phyloP scores from a whole-genome alignment of 208 protist genomes.

The Porcisia hertigi region DNA sequence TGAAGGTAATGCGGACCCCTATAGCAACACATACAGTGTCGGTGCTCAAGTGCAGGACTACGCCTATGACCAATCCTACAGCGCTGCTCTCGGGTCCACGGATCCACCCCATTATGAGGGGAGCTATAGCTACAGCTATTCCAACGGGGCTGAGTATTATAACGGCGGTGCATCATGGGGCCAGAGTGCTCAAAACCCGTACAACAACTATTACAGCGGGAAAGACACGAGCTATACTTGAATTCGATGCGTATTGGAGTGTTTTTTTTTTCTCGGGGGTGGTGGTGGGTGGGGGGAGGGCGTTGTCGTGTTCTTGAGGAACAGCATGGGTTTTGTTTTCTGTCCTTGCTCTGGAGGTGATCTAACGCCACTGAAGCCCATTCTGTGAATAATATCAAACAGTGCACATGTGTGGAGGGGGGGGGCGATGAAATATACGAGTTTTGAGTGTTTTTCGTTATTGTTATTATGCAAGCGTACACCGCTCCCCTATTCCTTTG shows the following conservation, averaged over 20 bases:
- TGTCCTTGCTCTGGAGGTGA: too few relatives aligned
- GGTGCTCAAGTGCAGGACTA: constrained; percentile 5
- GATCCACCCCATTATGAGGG: background rate
- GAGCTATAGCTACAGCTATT: background rate
- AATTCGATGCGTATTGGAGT: background rate
- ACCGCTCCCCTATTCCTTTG: too few relatives aligned
- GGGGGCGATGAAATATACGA: too few relatives aligned
- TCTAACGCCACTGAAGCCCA: too few relatives aligned
- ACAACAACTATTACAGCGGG: constrained; percentile 8
- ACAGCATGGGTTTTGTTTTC: too few relatives aligned
- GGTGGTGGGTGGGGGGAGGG: too few relatives aligned
- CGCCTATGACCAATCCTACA: constrained; percentile 11
- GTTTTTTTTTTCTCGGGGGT: background rate
- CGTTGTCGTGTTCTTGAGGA: too few relatives aligned
- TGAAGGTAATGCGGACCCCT: background rate
- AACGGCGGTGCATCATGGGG: background rate
- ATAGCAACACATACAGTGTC: background rate
- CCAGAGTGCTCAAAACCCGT: background rate
- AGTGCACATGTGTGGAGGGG: too few relatives aligned
- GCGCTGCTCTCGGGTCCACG: background rate
- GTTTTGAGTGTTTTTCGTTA: too few relatives aligned
- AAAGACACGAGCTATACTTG: background rate
- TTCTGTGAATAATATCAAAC: too few relatives aligned
- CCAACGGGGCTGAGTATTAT: background rate
- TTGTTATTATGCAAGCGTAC: too few relatives aligned